Conservation (phyloP, 2,329 filamentous ascomycete genomes). For the Epichloe elymi region DNA sequence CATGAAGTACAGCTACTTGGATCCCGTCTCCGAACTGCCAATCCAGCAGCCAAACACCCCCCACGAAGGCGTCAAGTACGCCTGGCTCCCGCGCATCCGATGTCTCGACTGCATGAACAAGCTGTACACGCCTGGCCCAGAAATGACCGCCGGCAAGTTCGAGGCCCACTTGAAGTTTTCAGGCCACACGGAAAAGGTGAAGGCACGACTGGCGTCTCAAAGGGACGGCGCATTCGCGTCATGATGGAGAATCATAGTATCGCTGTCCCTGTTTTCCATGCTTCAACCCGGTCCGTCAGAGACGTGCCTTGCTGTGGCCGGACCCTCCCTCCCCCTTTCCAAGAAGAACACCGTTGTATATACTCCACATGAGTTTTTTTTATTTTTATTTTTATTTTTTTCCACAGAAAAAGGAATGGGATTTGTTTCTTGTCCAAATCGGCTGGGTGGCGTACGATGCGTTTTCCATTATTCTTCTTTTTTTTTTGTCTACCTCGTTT, state of each 20-base stretch:
- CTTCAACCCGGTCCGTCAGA: neutral
- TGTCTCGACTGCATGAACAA: slow-evolving; percentile 91
- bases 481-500: neutral
- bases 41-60: slow-evolving; percentile 44
- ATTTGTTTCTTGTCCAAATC: neutral
- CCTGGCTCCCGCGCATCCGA: slow-evolving; percentile 78
- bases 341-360: neutral
- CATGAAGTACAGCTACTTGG: slow-evolving; percentile 81
- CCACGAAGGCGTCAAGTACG: slow-evolving; percentile 56
- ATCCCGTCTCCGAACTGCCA: slow-evolving; percentile 54
- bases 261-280: neutral
- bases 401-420: neutral
- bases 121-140: slow-evolving; percentile 81
- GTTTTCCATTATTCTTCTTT: neutral
- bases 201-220: slow-evolving; percentile 17
- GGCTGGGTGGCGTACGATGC: neutral
- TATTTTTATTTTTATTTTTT: no score
- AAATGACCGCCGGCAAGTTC: slow-evolving; percentile 77
- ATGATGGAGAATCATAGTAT: neutral
- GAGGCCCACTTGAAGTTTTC: slow-evolving; percentile 85
- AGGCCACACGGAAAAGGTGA: slow-evolving; percentile 59
- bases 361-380: no score
- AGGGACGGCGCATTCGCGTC: slow-evolving; percentile 5
- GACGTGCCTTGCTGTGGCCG: no score
- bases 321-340: no score